Evolutionary conservation across 176 grass and related monocot genomes (phyloP), one percentile per base, ranked within the genome.

Genomic region (Ampelocalamus luodianensis): DNA sequence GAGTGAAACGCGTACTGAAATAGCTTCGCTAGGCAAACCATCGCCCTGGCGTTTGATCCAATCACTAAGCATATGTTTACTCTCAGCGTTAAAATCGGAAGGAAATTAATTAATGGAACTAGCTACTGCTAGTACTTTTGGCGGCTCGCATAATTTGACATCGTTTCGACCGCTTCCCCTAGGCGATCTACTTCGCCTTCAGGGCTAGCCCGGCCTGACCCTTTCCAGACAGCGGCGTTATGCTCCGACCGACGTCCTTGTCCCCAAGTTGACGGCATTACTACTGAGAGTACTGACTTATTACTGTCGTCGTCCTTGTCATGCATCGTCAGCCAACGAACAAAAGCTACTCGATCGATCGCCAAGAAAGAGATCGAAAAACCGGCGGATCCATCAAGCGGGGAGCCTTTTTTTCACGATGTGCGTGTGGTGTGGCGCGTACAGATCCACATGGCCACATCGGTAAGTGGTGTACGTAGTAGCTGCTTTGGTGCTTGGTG

Each of bases 161-260:
- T 51, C 20, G 50, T 27, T 24, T 37, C 45, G 23, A 8, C 53
- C 34, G 24, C 38, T 62, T 44, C 55, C 1, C n/a, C 56, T 18
- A 42, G 2, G 2, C 24, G 18, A 46, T 37, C 37, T 53, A 27
- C 67, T 20, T 61, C 24, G 22, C 46, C 32, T 53, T 2, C 22
- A 23, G 13, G 3, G 12, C 61, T 64, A 32, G 61, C 61, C 59
- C 4, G 22, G 22, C 9, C 22, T 4, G 22, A 11, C 59, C 23
- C 59, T 62, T 60, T 26, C 1, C 12, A 60, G 83, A 80, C 78
- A 53, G 45, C 32, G 63, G 46, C 45, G 45, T 53, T 53, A 80
- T 51, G 14, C 10, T 80, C 78, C 43, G 63, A 68, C 78, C 51
- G 51, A 60, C 73, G 51, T 71, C 74, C 65, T 70, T 79, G 68